Base-by-base conservation (phyloP, 2,329 filamentous ascomycete species). In the Fusarium sp. region DNA sequence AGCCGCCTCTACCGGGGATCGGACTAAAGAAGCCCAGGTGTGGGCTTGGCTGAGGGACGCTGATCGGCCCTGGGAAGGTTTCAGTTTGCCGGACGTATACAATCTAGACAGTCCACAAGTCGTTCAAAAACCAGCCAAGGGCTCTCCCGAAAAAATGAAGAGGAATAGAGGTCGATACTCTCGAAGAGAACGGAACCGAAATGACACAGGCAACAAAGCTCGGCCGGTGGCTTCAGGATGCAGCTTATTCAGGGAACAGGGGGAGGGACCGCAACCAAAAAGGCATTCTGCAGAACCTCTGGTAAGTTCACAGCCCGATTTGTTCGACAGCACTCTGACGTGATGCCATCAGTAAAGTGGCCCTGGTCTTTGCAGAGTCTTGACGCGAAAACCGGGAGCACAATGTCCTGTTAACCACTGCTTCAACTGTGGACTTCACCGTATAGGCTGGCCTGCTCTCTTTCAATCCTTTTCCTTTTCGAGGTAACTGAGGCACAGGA, bases 51-150 rank as follows among this genome's bases (percentile, higher is more conserved):
- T 74, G 20, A 69, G 42, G 35, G 31, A 39, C 20, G 14, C 33
- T 39, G 67, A 74, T 51, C 67, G 67, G 12, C 71, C 67, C 12
- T 55, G 62, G 63, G 71, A 74, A 59, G 71, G 55, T 9, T 68
- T 61, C 15, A 56, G 14, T 17, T 47, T 36, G 31, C 42, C 38
- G 2, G 17, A 36, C 26, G 18, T 47, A 33, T 20, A 24, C 22
- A 45, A 47, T 11, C 44, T 47, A 31, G 20, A 22, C 22, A 45
- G 47, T 11, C 44, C 38, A 15, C 26, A 28, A 22, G 28, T 18
- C 28, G 15, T 24, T 18, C 31, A 20, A 36, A 39, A 39, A 44
- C 28, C 42, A 41, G 35, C 14, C 38, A 54, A 20, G 26, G 47
- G 22, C 38, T 26, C 24, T 28, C 6, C 18, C 17, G 26, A 17